Conservation (phyloP, 768 basidiomycete genomes). For the Dacryopinax spathularia region DNA sequence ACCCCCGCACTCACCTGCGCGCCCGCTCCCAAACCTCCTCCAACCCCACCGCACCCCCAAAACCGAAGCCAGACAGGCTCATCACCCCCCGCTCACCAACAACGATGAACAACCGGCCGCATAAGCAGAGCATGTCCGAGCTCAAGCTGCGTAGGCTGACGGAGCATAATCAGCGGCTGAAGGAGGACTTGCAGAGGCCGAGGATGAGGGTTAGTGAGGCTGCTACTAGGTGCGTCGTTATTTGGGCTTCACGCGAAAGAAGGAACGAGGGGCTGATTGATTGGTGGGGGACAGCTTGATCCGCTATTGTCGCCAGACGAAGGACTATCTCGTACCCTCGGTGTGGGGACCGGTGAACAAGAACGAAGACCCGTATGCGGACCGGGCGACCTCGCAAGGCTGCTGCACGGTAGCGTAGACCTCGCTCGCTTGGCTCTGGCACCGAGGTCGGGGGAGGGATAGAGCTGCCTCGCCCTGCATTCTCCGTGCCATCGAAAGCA, state of each 20-base stretch:
- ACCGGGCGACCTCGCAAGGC: background rate
- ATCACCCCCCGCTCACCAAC: background rate
- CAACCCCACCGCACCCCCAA: background rate
- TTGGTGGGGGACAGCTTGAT: constrained; percentile 47
- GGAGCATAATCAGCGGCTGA: constrained; percentile 83
- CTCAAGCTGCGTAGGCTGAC: constrained; percentile 85
- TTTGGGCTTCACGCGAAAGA: background rate
- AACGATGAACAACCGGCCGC: constrained; percentile 24
- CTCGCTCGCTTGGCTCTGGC: background rate
- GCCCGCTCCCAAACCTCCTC: background rate
- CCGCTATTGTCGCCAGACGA: constrained; percentile 84
- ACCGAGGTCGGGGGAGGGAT: background rate
- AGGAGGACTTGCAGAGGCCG: constrained; percentile 82
- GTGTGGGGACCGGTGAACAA: constrained; percentile 95
- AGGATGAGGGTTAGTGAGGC: constrained; percentile 86
- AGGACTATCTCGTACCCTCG: constrained; percentile 80
- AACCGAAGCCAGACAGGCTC: background rate
- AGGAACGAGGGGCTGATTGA: background rate
- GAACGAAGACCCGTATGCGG: constrained; percentile 80
- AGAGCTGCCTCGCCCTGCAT: background rate
- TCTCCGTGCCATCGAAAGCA: background rate
- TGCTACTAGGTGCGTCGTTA: constrained; percentile 51
- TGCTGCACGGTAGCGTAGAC: background rate
- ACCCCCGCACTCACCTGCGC: background rate
- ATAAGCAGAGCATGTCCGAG: constrained; percentile 88